phyloP scores from a whole-genome alignment of 805 yeast genomes.

The Candida silvatica region DNA sequence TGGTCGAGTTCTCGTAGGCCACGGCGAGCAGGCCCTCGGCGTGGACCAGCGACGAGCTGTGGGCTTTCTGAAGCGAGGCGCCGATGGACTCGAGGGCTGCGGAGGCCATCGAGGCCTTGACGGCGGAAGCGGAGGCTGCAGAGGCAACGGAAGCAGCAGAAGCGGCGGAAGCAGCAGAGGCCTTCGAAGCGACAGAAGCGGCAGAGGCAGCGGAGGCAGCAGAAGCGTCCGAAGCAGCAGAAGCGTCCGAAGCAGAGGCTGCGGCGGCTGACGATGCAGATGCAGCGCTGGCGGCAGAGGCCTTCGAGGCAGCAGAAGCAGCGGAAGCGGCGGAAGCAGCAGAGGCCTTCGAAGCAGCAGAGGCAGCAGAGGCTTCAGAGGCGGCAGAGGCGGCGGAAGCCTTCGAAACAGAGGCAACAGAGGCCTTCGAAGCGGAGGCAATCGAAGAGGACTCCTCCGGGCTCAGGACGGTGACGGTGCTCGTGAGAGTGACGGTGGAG shows the following conservation, averaged over 20 bases:
- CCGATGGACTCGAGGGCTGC: slow-evolving; percentile 9
- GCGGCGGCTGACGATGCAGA: slow-evolving; percentile 9
- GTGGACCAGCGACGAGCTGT: slow-evolving; percentile 20
- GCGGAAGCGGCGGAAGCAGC: slow-evolving; percentile 26
- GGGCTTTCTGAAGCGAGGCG: slow-evolving; percentile 12
- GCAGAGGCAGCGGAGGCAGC: slow-evolving; percentile 10
- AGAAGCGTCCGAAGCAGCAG: slow-evolving; percentile 9
- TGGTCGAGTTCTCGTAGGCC: slow-evolving; percentile 28
- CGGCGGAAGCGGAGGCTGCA: slow-evolving; percentile 10
- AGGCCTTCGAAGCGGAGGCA: slow-evolving; percentile 14
- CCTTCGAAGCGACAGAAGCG: slow-evolving; percentile 14
- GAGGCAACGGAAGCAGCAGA: slow-evolving; percentile 13
- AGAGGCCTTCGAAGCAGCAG: slow-evolving; percentile 26
- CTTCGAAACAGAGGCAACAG: slow-evolving; percentile 7
- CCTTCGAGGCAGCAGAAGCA: slow-evolving; percentile 17
- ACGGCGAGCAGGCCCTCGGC: slow-evolving; percentile 32
- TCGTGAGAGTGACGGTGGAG: slow-evolving; percentile 33
- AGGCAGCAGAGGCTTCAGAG: slow-evolving; percentile 22
- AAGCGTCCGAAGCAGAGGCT: slow-evolving; percentile 15
- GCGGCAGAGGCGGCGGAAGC: background rate
- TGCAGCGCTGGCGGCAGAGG: slow-evolving; percentile 12
- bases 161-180: slow-evolving; percentile 16
- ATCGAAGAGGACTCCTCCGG: slow-evolving; percentile 34
- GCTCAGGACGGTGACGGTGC: slow-evolving; percentile 36
- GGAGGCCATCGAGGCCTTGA: slow-evolving; percentile 16